Evolutionary conservation across 495 filamentous ascomycete genomes (phyloP).

Genomic region (Podospora tetraspora): DNA sequence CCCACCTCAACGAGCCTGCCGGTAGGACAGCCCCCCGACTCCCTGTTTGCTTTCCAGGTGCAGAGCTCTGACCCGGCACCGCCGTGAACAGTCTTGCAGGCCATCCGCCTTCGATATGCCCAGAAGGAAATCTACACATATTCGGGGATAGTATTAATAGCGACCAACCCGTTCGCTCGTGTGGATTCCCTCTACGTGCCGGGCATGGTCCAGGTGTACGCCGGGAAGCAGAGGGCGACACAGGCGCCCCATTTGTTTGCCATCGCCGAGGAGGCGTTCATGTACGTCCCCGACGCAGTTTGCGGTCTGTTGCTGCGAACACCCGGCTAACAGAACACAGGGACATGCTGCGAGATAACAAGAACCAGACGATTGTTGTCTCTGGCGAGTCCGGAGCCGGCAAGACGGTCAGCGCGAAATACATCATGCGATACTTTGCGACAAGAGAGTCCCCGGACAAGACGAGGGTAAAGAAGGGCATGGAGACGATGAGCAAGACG

Average conservation of each 20-base stretch:
- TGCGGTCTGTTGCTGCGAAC: neutral
- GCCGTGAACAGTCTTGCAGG: conserved; percentile 71
- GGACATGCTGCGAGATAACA: conserved; percentile 92
- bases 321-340: conserved; percentile 38
- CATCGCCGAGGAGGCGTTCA: conserved; percentile 97
- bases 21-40: conserved; percentile 50
- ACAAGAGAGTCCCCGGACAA: conserved; percentile 92
- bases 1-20: conserved; percentile 96
- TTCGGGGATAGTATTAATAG: conserved; percentile 96
- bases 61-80: conserved; percentile 32
- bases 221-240: conserved; percentile 91
- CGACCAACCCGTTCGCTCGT: conserved; percentile 95
- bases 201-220: conserved; percentile 98
- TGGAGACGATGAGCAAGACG: conserved; percentile 92
- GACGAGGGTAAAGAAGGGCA: conserved; percentile 70
- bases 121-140: conserved; percentile 99
- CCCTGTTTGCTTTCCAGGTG: neutral
- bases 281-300: conserved; percentile 50
- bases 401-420: conserved; percentile 98
- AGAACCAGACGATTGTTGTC: conserved; percentile 98
- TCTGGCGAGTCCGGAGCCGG: conserved; percentile 98
- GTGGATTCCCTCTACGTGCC: conserved; percentile 98
- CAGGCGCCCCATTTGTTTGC: conserved; percentile 98
- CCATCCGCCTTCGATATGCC: conserved; percentile 93
- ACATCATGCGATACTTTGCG: conserved; percentile 99